Base-by-base conservation (phyloP, 768 basidiomycete genomes). In the Kockovaella imperatae region DNA sequence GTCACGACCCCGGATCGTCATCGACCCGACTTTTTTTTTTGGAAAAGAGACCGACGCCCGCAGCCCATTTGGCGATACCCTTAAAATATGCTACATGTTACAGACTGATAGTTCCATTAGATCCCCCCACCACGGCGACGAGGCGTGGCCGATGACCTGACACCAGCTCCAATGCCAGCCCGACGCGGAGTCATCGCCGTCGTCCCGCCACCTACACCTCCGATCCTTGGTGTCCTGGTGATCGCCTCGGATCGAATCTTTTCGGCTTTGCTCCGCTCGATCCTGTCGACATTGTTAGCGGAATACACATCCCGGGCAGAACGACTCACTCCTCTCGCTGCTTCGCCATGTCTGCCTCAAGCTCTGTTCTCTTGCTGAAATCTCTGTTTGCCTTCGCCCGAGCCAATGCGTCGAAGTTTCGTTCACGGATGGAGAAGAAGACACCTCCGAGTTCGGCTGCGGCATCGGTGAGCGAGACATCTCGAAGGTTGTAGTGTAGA, bases 341-440 rank as follows among this genome's bases (percentile, higher is more conserved):
- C 32, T 77, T 78, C 11, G 87, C 87, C 75, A 96, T 93, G 73
- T 91, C 84, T 21, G 82, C 83, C 74, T 97, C 90, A 11, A 95
- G 73, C 70, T 96, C 89, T 1, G 89, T 87, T 65, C 79, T 81
- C 72, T 82, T 87, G 23, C 86, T 87, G 72, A 96, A 95, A 68
- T 96, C 91, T 38, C 83, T 79, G 66, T 91, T 87, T 11, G 86
- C 81, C 8, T 83, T 47, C 32, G 68, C 64, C 58, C 72, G 46
- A 15, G 87, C 84, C 31, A 84, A 76, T 50, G 86, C 90, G 64
- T 95, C 90, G 64, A 97, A 96, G 75, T 87, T 87, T 77, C 95
- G 95, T 74, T 96, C 91, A 67, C 90, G 85, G 44, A 95, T 91
- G 21, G 90, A 91, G 75, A 88, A 97, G 77, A 95, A 96, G 15